Conservation (phyloP, 805 yeast genomes). For the Candida nitratophila region DNA sequence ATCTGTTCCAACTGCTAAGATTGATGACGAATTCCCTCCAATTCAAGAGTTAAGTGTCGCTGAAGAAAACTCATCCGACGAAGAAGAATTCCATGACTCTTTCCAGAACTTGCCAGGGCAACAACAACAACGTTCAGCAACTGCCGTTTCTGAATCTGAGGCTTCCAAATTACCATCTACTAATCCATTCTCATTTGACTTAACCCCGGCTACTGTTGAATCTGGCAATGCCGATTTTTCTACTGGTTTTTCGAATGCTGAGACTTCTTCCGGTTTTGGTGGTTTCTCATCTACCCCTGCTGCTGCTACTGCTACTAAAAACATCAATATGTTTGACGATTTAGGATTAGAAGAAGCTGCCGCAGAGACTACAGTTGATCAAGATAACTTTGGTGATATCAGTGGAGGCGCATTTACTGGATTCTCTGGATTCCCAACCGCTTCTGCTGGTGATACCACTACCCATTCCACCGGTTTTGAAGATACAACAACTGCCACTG, state of each 20-base stretch:
- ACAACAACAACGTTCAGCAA: too few relatives aligned
- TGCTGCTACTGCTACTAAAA: slow-evolving; percentile 1
- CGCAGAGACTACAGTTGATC: slow-evolving; percentile 19
- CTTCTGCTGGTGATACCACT: slow-evolving; percentile 6
- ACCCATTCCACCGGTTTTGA: slow-evolving; percentile 1
- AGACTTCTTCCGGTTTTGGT: too few relatives aligned
- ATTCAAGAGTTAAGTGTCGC: slow-evolving; percentile 47
- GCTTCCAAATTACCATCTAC: slow-evolving; percentile 6
- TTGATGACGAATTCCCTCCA: slow-evolving; percentile 54
- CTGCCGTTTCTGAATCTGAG: slow-evolving; percentile 6
- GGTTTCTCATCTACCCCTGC: not conserved
- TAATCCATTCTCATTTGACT: slow-evolving; percentile 17
- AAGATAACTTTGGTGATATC: slow-evolving; percentile 30
- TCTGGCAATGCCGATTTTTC: slow-evolving; percentile 14
- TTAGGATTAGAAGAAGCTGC: slow-evolving; percentile 28
- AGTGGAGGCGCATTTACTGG: slow-evolving; percentile 25
- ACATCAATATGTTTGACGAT: slow-evolving; percentile 25
- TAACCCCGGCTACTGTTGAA: slow-evolving; percentile 10
- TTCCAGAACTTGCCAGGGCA: not conserved
- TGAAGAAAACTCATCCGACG: slow-evolving; percentile 27
- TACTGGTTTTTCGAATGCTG: not conserved
- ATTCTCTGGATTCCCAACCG: slow-evolving; percentile 13
- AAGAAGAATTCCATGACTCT: slow-evolving; percentile 4
- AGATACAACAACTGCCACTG: slow-evolving; percentile 23
- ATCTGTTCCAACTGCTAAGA: slow-evolving; percentile 1